Percentiles rank a stretch among this genome's conserved stretches.
These are phyloP conservation scores for Fraxinus albicans DNA, from an alignment of 305 asterid species.

Conservation along the genomic window DNA sequence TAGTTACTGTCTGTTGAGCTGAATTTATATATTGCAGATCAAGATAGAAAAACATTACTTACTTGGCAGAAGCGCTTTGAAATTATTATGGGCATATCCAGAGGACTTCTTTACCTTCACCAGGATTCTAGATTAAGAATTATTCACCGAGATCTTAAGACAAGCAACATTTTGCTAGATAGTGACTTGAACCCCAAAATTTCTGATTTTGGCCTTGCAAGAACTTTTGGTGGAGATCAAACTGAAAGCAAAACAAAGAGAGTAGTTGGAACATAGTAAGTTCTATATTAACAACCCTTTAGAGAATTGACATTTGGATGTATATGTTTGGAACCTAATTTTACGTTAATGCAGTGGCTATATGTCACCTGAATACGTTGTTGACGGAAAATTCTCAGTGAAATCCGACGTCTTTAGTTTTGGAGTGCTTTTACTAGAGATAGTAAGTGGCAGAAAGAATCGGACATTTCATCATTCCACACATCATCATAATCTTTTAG, in stretches of 20 bases:
- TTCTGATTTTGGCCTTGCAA: constrained; percentile 28
- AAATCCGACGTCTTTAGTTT: constrained; percentile 40
- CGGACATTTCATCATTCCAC: constrained; percentile 21
- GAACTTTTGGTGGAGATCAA: constrained; percentile 19
- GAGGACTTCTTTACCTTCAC: not conserved
- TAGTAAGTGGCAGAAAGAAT: constrained; percentile 28
- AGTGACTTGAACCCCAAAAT: constrained; percentile 17
- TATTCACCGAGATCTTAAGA: not conserved
- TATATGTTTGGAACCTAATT: constrained; percentile 15
- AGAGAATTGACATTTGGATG: not conserved
- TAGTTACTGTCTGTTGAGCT: not conserved
- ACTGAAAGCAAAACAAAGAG: constrained; percentile 13
- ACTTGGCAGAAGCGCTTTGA: not conserved
- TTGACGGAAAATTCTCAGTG: constrained; percentile 25
- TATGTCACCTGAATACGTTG: constrained; percentile 39
- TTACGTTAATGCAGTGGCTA: constrained; percentile 28
- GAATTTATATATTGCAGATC: not conserved
- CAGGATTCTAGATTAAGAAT: not conserved
- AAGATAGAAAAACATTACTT: not conserved
- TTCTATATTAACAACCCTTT: not conserved
- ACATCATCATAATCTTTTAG: constrained; percentile 32
- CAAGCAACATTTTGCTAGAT: not conserved
- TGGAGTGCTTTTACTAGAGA: constrained; percentile 32
- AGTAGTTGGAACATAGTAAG: not conserved
- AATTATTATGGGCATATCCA: not conserved